Evolutionary conservation across 768 basidiomycete species (phyloP).

Genomic region (Lactifluus volemus): DNA sequence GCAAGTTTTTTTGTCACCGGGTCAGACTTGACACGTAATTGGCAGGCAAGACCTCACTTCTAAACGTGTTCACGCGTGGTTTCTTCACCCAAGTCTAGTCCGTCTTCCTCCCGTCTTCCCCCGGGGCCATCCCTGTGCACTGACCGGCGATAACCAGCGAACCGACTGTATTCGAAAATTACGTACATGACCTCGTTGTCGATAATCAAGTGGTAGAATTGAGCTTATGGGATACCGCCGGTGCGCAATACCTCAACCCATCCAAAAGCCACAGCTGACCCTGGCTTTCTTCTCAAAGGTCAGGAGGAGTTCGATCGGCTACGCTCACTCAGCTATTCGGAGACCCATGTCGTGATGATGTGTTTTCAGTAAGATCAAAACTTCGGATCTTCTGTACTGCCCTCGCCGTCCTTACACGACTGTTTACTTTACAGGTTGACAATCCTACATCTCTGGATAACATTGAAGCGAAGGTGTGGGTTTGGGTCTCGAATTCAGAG

Average conservation of each 20-base stretch:
- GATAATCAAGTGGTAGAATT: conserved; percentile 87
- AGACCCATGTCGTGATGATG: conserved; percentile 93
- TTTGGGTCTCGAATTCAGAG: conserved; percentile 1
- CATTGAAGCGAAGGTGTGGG: conserved; percentile 75
- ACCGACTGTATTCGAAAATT: conserved; percentile 96
- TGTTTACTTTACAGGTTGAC: conserved; percentile 51
- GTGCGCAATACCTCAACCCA: conserved; percentile 33
- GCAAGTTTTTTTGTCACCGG: conserved; percentile 20
- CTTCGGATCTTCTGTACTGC: not conserved
- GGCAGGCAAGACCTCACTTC: conserved; percentile 70
- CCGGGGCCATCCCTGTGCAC: not conserved
- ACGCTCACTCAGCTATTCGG: conserved; percentile 91
- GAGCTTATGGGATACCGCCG: conserved; percentile 96
- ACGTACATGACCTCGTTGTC: conserved; percentile 81
- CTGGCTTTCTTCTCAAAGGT: conserved; percentile 39
- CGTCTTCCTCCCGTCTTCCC: conserved; percentile 25
- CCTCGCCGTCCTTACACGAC: conserved; percentile 14
- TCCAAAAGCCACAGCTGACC: conserved; percentile 1
- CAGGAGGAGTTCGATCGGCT: conserved; percentile 95
- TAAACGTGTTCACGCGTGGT: conserved; percentile 84
- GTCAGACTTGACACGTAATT: not conserved
- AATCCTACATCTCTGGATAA: conserved; percentile 94
- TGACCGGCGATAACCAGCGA: conserved; percentile 40
- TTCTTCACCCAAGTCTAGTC: conserved; percentile 95
- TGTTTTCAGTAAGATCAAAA: conserved; percentile 73